Evolutionary conservation across 257 asterid species (phyloP).

Genomic region (Nicotiana paniculata): DNA sequence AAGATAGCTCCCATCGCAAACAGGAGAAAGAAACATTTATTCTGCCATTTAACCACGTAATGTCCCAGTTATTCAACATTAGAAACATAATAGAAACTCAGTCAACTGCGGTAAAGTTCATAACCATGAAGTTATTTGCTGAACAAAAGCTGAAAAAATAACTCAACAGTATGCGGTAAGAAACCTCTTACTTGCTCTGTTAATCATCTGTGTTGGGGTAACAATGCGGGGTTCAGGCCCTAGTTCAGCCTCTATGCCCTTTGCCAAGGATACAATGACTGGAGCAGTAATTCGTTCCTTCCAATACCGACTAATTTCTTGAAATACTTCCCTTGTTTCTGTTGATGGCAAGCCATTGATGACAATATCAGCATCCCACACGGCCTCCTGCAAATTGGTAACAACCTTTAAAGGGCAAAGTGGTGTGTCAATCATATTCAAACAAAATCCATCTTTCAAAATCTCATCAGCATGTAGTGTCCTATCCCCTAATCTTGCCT

Average conservation of each 20-base stretch:
- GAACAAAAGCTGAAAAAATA: slow-evolving; percentile 9
- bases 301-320: slow-evolving; percentile 77
- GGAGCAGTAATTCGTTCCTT: slow-evolving; percentile 70
- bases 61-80: not conserved
- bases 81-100: not conserved
- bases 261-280: slow-evolving; percentile 66
- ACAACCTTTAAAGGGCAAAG: slow-evolving; percentile 88
- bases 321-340: slow-evolving; percentile 71
- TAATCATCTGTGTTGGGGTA: slow-evolving; percentile 88
- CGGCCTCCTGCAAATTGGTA: slow-evolving; percentile 91
- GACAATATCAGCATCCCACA: slow-evolving; percentile 91
- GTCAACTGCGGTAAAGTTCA: not conserved
- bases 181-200: slow-evolving; percentile 56
- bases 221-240: slow-evolving; percentile 67
- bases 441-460: slow-evolving; percentile 77
- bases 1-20: not conserved
- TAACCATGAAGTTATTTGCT: not conserved
- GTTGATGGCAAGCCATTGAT: slow-evolving; percentile 90
- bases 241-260: slow-evolving; percentile 86
- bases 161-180: not conserved
- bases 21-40: not conserved
- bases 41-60: not conserved
- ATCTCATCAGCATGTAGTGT: slow-evolving; percentile 81
- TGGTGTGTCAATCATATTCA: slow-evolving; percentile 87
- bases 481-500: slow-evolving; percentile 83